Percentiles rank a stretch among this genome's conserved stretches.
Conservation (phyloP, 768 basidiomycete genomes). For the Boletus sp. region DNA sequence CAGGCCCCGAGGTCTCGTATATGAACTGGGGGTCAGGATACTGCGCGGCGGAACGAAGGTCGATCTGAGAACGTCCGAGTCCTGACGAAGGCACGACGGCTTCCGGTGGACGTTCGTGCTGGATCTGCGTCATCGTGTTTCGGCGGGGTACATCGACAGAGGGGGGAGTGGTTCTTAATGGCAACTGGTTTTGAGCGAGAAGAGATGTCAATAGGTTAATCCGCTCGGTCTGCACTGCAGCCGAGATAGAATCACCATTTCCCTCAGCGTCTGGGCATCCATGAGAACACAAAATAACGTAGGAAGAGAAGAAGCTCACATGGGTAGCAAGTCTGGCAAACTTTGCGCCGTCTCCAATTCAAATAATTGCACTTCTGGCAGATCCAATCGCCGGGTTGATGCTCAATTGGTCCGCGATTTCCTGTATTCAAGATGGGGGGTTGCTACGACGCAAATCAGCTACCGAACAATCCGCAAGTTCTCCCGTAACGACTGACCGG, state of each 20-base stretch:
- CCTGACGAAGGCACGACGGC: constrained; percentile 34
- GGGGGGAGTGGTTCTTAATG: constrained; percentile 19
- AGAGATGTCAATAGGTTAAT: constrained; percentile 77
- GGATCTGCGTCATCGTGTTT: constrained; percentile 47
- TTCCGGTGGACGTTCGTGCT: constrained; percentile 39
- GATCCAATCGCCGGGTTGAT: constrained; percentile 81
- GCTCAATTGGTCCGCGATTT: constrained; percentile 83
- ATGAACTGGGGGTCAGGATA: constrained; percentile 51
- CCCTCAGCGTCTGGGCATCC: constrained; percentile 68
- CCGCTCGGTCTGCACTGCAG: constrained; percentile 80
- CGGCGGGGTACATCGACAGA: constrained; percentile 32
- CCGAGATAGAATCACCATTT: constrained; percentile 83
- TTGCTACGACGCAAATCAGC: constrained; percentile 42
- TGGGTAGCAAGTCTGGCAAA: constrained; percentile 85
- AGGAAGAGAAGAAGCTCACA: constrained; percentile 46
- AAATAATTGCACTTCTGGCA: constrained; percentile 83
- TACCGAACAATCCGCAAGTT: neutral
- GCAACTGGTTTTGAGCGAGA: constrained; percentile 53
- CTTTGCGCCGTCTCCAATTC: constrained; percentile 85
- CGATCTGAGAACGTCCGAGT: constrained; percentile 48
- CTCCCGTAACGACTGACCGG: constrained; percentile 48
- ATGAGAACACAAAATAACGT: constrained; percentile 12
- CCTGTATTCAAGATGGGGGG: constrained; percentile 89
- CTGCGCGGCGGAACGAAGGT: constrained; percentile 39
- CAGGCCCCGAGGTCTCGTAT: constrained; percentile 61